These are phyloP conservation scores for Drosera capensis DNA, from an alignment of 148 eudicot genomes.

Conservation along the genomic window DNA sequence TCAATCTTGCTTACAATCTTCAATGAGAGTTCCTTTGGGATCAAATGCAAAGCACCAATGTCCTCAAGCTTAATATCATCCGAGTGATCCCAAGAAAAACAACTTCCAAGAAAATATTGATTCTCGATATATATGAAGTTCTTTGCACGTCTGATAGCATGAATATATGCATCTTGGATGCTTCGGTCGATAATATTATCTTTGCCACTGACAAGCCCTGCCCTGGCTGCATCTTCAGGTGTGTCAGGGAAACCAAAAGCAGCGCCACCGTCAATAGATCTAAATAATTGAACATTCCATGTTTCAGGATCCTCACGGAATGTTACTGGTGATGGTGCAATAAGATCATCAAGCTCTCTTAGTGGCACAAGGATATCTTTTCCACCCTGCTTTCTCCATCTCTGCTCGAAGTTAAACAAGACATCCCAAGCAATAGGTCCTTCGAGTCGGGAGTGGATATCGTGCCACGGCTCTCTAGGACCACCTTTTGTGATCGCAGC, in stretches of 20 bases:
- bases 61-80: slow-evolving; percentile 38
- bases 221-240: slow-evolving; percentile 62
- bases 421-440: slow-evolving; percentile 89
- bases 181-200: slow-evolving; percentile 63
- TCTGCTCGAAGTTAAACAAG: slow-evolving; percentile 68
- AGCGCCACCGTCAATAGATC: slow-evolving; percentile 80
- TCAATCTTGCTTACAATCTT: slow-evolving; percentile 65
- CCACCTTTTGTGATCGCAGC: slow-evolving; percentile 62
- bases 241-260: slow-evolving; percentile 76
- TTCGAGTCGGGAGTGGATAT: slow-evolving; percentile 65
- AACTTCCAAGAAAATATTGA: slow-evolving; percentile 67
- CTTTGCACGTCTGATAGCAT: slow-evolving; percentile 62
- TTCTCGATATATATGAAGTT: slow-evolving; percentile 65
- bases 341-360: slow-evolving; percentile 43
- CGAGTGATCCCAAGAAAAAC: slow-evolving; percentile 32
- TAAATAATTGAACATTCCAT: slow-evolving; percentile 68
- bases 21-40: slow-evolving; percentile 65
- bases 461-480: slow-evolving; percentile 87
- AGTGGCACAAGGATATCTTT: slow-evolving; percentile 40
- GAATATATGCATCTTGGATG: slow-evolving; percentile 74
- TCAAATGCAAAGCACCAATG: slow-evolving; percentile 49
- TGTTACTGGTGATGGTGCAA: slow-evolving; percentile 66
- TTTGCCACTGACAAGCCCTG: slow-evolving; percentile 76
- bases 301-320: slow-evolving; percentile 57
- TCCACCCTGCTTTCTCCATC: slow-evolving; percentile 83